phyloP scores from a whole-genome alignment of 257 asterid genomes.

The Voacanga thouarsii region DNA sequence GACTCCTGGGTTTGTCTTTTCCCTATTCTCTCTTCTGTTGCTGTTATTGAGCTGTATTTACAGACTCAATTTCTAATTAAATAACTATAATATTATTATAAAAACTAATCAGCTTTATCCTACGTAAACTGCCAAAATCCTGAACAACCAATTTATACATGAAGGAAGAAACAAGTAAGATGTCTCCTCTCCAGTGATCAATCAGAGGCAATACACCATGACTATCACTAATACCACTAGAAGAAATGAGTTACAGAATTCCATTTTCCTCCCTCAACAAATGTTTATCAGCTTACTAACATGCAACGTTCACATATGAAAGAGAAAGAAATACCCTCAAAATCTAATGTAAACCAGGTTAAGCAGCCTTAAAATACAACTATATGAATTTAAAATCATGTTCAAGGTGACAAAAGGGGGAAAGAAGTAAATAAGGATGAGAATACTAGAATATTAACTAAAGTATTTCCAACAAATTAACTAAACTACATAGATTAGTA shows the following conservation, averaged over 20 bases:
- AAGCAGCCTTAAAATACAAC: neutral
- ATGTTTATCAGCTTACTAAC: neutral
- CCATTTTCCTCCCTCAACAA: too few relatives aligned
- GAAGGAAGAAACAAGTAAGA: neutral
- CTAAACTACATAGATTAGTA: slow-evolving; percentile 10
- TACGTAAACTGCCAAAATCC: neutral
- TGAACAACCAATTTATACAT: too few relatives aligned
- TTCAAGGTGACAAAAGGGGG: neutral
- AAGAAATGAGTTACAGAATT: too few relatives aligned
- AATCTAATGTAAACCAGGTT: neutral
- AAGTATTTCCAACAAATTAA: slow-evolving; percentile 9
- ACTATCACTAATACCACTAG: too few relatives aligned
- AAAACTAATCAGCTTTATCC: neutral
- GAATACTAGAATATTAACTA: neutral
- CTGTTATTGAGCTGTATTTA: too few relatives aligned
- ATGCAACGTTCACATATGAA: neutral
- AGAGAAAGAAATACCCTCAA: neutral
- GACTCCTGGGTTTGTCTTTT: neutral
- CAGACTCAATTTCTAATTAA: too few relatives aligned
- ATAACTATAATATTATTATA: too few relatives aligned
- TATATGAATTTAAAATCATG: neutral
- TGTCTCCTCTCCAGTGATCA: too few relatives aligned
- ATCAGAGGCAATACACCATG: too few relatives aligned
- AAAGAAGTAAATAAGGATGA: neutral
- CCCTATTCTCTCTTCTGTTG: neutral